Conservation (phyloP, 805 yeast species). For the Schizosaccharomyces lindneri region DNA sequence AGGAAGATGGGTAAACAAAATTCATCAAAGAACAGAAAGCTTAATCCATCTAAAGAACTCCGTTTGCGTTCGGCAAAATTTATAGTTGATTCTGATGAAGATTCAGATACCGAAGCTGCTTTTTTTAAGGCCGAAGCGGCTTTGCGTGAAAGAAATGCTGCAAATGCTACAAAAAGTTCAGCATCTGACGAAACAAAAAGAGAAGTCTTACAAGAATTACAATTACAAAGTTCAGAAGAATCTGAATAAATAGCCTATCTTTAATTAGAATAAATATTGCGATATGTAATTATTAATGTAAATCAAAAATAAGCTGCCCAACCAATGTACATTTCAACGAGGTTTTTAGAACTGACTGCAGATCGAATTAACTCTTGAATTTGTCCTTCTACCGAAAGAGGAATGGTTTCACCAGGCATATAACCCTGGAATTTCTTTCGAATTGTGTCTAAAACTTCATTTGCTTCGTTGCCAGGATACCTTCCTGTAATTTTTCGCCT, state of each 20-base stretch:
- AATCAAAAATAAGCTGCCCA: slow-evolving; percentile 41
- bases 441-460: slow-evolving; percentile 44
- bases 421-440: slow-evolving; percentile 43
- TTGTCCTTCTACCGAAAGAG: slow-evolving; percentile 78
- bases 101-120: neutral
- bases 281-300: neutral
- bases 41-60: neutral
- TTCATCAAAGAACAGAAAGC: neutral
- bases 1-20: neutral
- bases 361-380: slow-evolving; percentile 71
- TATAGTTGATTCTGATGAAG: slow-evolving; percentile 3
- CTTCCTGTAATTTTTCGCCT: slow-evolving; percentile 12
- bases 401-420: slow-evolving; percentile 34
- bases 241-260: neutral
- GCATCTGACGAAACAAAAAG: too few relatives aligned
- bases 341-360: slow-evolving; percentile 44
- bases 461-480: slow-evolving; percentile 25
- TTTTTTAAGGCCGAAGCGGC: slow-evolving; percentile 1
- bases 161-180: neutral
- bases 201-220: neutral
- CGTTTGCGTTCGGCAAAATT: neutral
- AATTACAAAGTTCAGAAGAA: neutral
- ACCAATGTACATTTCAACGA: slow-evolving; percentile 78
- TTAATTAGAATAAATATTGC: neutral
- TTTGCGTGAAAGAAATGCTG: neutral